Evolutionary conservation across 2,329 filamentous ascomycete species (phyloP).

Genomic region (Cercospora brassicicola): DNA sequence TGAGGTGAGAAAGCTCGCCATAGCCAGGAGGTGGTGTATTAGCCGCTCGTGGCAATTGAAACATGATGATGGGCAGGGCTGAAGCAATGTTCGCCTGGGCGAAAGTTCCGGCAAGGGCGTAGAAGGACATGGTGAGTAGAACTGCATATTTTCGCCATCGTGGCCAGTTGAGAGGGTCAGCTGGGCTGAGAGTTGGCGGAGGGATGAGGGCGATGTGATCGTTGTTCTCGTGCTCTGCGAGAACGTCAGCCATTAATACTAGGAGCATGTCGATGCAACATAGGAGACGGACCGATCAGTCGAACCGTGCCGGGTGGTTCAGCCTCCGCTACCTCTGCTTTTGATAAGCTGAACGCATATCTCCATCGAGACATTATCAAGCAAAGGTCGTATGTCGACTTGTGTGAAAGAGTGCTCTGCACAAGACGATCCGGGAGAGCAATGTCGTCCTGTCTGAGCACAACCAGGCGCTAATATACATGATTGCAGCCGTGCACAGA

Average conservation of each 20-base stretch:
- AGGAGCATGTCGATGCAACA: neutral
- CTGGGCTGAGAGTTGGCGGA: slow-evolving; percentile 42
- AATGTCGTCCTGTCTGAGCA: neutral
- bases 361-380: slow-evolving; percentile 39
- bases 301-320: slow-evolving; percentile 44
- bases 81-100: slow-evolving; percentile 41
- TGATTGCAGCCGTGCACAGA: neutral
- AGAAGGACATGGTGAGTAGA: slow-evolving; percentile 42
- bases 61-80: slow-evolving; percentile 39
- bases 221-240: slow-evolving; percentile 35
- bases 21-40: slow-evolving; percentile 37
- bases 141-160: slow-evolving; percentile 41
- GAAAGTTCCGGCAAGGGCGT: slow-evolving; percentile 43
- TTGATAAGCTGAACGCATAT: slow-evolving; percentile 42
- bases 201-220: slow-evolving; percentile 43
- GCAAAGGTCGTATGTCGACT: neutral
- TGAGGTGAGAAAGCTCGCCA: slow-evolving; percentile 39
- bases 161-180: slow-evolving; percentile 46
- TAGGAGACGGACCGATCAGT: slow-evolving; percentile 40
- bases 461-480: slow-evolving; percentile 3
- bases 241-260: neutral
- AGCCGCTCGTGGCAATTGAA: slow-evolving; percentile 9
- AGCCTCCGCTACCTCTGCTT: slow-evolving; percentile 42
- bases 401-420: neutral
- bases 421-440: neutral